These are phyloP conservation scores for Pichia sp. DNA, from an alignment of 1,139 yeast genomes.

Conservation along the genomic window DNA sequence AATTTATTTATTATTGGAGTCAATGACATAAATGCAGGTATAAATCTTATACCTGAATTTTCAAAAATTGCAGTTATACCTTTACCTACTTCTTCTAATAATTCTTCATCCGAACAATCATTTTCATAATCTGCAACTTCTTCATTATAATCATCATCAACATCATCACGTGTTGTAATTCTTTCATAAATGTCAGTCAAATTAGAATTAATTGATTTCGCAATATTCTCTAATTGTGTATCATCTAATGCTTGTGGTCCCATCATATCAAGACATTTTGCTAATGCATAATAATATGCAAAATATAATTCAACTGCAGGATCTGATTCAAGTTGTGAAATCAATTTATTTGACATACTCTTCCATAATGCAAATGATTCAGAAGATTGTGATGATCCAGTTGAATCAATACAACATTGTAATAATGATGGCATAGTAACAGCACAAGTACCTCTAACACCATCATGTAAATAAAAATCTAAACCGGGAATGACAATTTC, in stretches of 20 bases:
- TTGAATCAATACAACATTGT: slow-evolving; percentile 59
- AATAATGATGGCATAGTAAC: slow-evolving; percentile 74
- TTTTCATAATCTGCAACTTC: slow-evolving; percentile 75
- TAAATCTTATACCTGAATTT: slow-evolving; percentile 50
- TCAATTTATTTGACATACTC: slow-evolving; percentile 60
- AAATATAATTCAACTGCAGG: slow-evolving; percentile 81
- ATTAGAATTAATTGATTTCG: slow-evolving; percentile 55
- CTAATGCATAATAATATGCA: slow-evolving; percentile 68
- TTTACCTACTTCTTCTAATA: slow-evolving; percentile 79
- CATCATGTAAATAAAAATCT: slow-evolving; percentile 88
- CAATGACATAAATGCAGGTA: slow-evolving; percentile 54
- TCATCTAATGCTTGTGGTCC: slow-evolving; percentile 56
- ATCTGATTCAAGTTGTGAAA: slow-evolving; percentile 64
- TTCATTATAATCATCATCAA: slow-evolving; percentile 69
- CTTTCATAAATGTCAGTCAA: slow-evolving; percentile 66
- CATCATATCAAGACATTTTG: slow-evolving; percentile 60
- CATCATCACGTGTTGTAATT: slow-evolving; percentile 62
- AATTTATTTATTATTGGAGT: slow-evolving; percentile 52
- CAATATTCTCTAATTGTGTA: slow-evolving; percentile 52
- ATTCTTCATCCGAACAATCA: slow-evolving; percentile 85
- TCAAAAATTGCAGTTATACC: slow-evolving; percentile 71
- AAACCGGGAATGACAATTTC: slow-evolving; percentile 85
- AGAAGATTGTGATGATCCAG: slow-evolving; percentile 43
- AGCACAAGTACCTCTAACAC: slow-evolving; percentile 88
- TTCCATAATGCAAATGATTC: slow-evolving; percentile 69